Evolutionary conservation across 345 rosid genomes (phyloP).

Genomic region (Erysimum cheiranthoides): DNA sequence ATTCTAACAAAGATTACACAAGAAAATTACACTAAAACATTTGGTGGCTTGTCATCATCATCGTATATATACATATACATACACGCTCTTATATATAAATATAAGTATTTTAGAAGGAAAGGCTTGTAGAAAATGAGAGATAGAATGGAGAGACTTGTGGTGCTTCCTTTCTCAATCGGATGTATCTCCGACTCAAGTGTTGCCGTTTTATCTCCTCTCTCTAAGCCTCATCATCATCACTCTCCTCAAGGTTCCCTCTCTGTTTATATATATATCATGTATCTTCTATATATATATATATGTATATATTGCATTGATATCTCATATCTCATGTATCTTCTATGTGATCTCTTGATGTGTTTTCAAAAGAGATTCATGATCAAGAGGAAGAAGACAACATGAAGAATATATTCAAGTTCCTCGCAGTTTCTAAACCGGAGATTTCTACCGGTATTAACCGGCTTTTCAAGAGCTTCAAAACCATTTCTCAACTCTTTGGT

Average conservation of each 20-base stretch:
- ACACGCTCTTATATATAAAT: slow-evolving; percentile 14
- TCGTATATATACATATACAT: slow-evolving; percentile 9
- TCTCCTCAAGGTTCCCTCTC: slow-evolving; percentile 46
- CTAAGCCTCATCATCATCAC: slow-evolving; percentile 40
- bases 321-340: slow-evolving; percentile 13
- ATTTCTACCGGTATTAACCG: slow-evolving; percentile 61
- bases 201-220: slow-evolving; percentile 53
- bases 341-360: slow-evolving; percentile 4
- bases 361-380: slow-evolving; percentile 42
- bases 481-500: slow-evolving; percentile 73
- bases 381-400: slow-evolving; percentile 59
- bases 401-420: slow-evolving; percentile 53
- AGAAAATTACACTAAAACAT: slow-evolving; percentile 26
- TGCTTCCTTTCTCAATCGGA: slow-evolving; percentile 80
- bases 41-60: slow-evolving; percentile 40
- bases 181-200: slow-evolving; percentile 80
- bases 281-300: background rate
- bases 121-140: slow-evolving; percentile 62
- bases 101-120: slow-evolving; percentile 40
- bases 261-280: background rate
- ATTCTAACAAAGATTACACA: slow-evolving; percentile 38
- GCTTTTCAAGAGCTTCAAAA: slow-evolving; percentile 68
- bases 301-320: background rate
- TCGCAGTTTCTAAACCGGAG: slow-evolving; percentile 58
- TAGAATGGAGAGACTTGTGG: slow-evolving; percentile 76